Evolutionary conservation across 73 alveolate genomes (phyloP), one percentile per base, ranked within the genome.

Genomic region (Paramecium octaurelia): DNA sequence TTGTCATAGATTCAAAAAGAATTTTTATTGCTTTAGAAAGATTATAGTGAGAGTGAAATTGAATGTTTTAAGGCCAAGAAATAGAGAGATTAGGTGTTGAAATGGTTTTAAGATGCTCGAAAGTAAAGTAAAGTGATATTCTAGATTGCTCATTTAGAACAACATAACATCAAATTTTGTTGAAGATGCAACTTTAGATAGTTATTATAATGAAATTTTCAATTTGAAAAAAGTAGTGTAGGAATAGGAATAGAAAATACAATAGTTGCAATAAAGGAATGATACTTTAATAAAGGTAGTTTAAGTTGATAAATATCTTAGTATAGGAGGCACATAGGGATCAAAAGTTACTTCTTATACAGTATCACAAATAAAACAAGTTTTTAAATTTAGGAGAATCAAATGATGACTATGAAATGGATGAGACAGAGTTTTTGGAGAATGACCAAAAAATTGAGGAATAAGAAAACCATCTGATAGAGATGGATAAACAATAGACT

Each of bases 241-340:
- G 12, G 84, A 64, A 24, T 64, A 64, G 9, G 84, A 64, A 1
- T 14, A 64, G 27, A 31, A 31, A 34, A 64, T 64, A 11, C 9
- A 64, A 9, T 27, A 23, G 46, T 14, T 64, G 2, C 14, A 64
- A 14, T 31, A 64, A 6, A 14, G 27, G 42, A 64, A 64, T 31
- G 84, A 64, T 6, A 12, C 5, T 12, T 64, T 64, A 18, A 31
- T 64, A 64, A 64, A 64, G 46, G 84, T 64, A 64, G 31, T 29
- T 64, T 24, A 27, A 14, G 24, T 23, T 31, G 84, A 64, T 64
- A 2, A 23, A 11, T 64, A 73, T 35, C 12, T 40, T 73, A 73
- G 87, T 73, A 36, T 73, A 73, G 87, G 87, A 73, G 11, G 14
- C 87, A 16, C 87, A 73, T 12, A 73, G 87, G 18, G 87, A 73